phyloP scores from a whole-genome alignment of 176 grass and related monocot species.

The Carex kokanica region DNA sequence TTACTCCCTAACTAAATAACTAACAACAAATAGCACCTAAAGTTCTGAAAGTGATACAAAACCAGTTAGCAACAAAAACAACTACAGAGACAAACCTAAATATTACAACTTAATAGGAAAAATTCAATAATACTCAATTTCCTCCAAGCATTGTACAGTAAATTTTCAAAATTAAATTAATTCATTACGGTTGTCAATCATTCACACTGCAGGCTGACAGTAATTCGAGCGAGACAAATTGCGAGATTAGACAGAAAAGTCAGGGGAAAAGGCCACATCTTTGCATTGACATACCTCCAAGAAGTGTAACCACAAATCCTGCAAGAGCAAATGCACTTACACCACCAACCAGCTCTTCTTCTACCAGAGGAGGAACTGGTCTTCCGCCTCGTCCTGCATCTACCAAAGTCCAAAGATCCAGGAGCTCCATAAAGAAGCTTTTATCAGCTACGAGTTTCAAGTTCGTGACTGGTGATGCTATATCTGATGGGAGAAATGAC shows the following conservation, averaged over 20 bases:
- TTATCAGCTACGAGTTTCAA: conserved; percentile 62
- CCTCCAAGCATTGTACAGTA: not conserved
- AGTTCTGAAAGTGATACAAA: too few species aligned
- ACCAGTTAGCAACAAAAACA: too few species aligned
- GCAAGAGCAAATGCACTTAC: conserved; percentile 24
- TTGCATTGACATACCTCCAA: conserved; percentile 56
- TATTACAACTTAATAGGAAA: too few species aligned
- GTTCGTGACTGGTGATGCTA: conserved; percentile 22
- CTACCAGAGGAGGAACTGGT: conserved; percentile 8
- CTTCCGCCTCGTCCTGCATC: conserved; percentile 40
- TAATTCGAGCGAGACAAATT: not conserved
- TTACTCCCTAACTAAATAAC: too few species aligned
- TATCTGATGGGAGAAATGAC: conserved; percentile 21
- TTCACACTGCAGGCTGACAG: not conserved
- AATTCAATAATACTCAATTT: too few species aligned
- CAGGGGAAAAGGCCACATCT: conserved; percentile 40
- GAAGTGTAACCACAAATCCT: conserved; percentile 23
- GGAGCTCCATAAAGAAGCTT: conserved; percentile 38
- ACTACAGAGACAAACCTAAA: too few species aligned
- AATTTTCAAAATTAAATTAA: not conserved
- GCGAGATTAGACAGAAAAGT: conserved; percentile 6
- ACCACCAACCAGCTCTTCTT: conserved; percentile 25
- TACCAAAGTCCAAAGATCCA: conserved; percentile 40
- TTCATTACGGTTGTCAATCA: not conserved
- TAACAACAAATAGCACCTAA: too few species aligned